Conservation (phyloP, 805 yeast genomes). For the Wickerhamomyces alni region DNA sequence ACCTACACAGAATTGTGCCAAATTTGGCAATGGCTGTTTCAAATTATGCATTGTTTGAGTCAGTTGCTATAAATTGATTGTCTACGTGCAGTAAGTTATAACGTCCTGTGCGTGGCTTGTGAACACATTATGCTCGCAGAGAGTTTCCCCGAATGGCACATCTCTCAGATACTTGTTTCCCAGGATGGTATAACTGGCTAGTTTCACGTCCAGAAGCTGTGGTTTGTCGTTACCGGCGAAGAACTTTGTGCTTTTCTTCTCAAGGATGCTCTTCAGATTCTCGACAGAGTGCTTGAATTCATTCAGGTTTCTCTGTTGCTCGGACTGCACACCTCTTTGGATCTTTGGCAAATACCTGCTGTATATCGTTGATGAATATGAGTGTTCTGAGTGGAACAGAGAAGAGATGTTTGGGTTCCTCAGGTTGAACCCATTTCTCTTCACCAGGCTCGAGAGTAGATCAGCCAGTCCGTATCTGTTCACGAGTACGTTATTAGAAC, state of each 20-base stretch:
- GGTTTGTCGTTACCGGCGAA: conserved; percentile 14
- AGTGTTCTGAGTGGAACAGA: conserved; percentile 3
- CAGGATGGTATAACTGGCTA: conserved; percentile 27
- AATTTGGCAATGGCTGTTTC: too few species aligned
- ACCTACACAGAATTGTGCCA: too few species aligned
- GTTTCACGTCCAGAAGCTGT: conserved; percentile 25
- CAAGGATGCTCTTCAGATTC: conserved; percentile 21
- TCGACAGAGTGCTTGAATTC: conserved; percentile 19
- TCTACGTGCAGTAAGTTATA: conserved; percentile 6
- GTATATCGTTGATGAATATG: conserved; percentile 2
- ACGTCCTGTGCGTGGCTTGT: conserved; percentile 14
- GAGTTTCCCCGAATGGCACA: conserved; percentile 2
- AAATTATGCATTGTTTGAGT: too few species aligned
- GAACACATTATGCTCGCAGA: conserved; percentile 9
- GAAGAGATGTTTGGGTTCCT: conserved; percentile 30
- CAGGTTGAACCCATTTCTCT: conserved; percentile 29
- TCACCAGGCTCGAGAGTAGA: conserved; percentile 17
- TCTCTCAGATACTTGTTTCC: conserved; percentile 15
- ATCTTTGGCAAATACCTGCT: conserved; percentile 4
- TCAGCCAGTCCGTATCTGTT: conserved; percentile 8
- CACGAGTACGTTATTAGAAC: conserved; percentile 1
- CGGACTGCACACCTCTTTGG: conserved; percentile 8
- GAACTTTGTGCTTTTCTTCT: conserved; percentile 10
- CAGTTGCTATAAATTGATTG: too few species aligned
- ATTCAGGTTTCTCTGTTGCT: conserved; percentile 14